Percentiles rank a stretch among this genome's conserved stretches.
phyloP scores from a whole-genome alignment of 2,329 filamentous ascomycete genomes.

The Cladosporium sp. region DNA sequence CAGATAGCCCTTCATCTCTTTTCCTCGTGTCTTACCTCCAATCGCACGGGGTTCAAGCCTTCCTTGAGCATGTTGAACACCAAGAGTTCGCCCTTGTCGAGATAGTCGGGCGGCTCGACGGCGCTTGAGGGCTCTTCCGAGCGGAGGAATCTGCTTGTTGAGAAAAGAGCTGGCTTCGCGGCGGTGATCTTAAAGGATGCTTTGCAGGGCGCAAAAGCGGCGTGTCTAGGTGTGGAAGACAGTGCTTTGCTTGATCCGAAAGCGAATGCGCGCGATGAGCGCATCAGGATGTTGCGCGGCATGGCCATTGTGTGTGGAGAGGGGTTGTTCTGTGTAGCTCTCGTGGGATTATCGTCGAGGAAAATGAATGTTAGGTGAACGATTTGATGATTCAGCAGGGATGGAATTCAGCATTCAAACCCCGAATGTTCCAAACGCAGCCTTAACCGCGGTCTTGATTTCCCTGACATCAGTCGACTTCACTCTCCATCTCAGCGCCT shows the following conservation, averaged over 20 bases:
- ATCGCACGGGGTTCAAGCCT: slow-evolving; percentile 39
- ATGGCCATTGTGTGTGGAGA: background rate
- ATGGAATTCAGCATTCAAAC: background rate
- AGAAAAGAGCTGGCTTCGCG: background rate
- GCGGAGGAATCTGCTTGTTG: background rate
- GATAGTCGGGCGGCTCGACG: slow-evolving; percentile 43
- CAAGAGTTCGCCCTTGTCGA: slow-evolving; percentile 43
- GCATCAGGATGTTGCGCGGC: slow-evolving; percentile 7
- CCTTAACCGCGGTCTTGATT: slow-evolving; percentile 3
- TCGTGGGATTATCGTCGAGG: no score
- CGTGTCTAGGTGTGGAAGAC: background rate
- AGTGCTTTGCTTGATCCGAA: slow-evolving; percentile 2
- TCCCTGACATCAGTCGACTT: slow-evolving; percentile 6
- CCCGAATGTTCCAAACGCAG: background rate
- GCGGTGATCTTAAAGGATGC: background rate
- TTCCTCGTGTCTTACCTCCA: slow-evolving; percentile 37
- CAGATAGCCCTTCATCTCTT: no score
- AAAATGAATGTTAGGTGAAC: no score
- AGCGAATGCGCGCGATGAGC: slow-evolving; percentile 1
- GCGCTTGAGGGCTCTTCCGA: slow-evolving; percentile 6
- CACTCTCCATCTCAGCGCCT: background rate
- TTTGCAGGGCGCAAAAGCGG: background rate
- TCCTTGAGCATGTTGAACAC: slow-evolving; percentile 45
- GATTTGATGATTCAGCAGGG: no score
- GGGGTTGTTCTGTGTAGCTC: no score